A percentile compares a stretch with the other conserved stretches of the same genome.
These are phyloP conservation scores for Apiospora hydei DNA, from an alignment of 2,329 filamentous ascomycete genomes.

Conservation along the genomic window DNA sequence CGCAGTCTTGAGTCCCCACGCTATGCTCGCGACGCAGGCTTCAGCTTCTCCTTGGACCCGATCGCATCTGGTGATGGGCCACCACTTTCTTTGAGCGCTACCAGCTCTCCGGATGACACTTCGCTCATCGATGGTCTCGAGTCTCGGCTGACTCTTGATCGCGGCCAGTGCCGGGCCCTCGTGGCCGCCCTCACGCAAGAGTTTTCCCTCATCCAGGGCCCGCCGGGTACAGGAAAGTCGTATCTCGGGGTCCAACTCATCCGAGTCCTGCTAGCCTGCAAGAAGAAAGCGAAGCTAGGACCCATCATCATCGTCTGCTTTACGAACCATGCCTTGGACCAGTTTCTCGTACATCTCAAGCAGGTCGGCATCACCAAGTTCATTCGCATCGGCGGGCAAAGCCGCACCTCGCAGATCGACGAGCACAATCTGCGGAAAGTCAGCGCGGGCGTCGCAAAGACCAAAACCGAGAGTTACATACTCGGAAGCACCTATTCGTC, in stretches of 20 bases:
- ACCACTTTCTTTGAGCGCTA: slow-evolving; percentile 58
- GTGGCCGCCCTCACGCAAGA: slow-evolving; percentile 59
- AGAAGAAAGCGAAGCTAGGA: slow-evolving; percentile 47
- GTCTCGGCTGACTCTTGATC: slow-evolving; percentile 57
- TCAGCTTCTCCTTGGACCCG: background rate
- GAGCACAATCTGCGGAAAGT: slow-evolving; percentile 56
- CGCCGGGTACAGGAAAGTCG: slow-evolving; percentile 74
- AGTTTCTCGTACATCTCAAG: slow-evolving; percentile 66
- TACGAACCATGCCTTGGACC: slow-evolving; percentile 59
- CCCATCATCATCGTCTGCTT: slow-evolving; percentile 62
- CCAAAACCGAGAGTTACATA: slow-evolving; percentile 45
- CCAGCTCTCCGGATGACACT: slow-evolving; percentile 37
- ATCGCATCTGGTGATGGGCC: slow-evolving; percentile 41
- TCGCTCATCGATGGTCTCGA: slow-evolving; percentile 38
- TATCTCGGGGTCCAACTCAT: slow-evolving; percentile 67
- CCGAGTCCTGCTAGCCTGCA: slow-evolving; percentile 57
- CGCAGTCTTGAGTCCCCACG: background rate
- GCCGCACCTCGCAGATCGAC: slow-evolving; percentile 60
- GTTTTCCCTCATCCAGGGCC: slow-evolving; percentile 71
- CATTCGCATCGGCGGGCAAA: slow-evolving; percentile 68
- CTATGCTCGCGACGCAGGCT: background rate
- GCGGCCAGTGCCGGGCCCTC: slow-evolving; percentile 58
- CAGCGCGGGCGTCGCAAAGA: slow-evolving; percentile 41
- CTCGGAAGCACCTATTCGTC: slow-evolving; percentile 21
- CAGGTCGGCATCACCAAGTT: slow-evolving; percentile 56